Percentiles rank a stretch among this genome's conserved stretches.
These are phyloP conservation scores for Malus hybrid DNA, from an alignment of 331 rosid genomes.

Conservation along the genomic window DNA sequence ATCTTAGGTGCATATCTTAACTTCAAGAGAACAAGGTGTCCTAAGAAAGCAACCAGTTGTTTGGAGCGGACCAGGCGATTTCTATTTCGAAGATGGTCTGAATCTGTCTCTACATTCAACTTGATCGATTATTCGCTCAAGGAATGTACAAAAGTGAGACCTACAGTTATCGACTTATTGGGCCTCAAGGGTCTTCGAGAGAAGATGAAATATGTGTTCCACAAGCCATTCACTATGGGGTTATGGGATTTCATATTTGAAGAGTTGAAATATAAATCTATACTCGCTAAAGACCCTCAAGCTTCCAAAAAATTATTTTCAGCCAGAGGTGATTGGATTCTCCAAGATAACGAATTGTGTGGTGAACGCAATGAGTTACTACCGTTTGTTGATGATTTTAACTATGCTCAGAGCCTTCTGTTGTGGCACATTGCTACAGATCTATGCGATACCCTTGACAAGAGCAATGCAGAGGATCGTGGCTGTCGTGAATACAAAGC, in stretches of 20 bases:
- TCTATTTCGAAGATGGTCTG: slow-evolving; percentile 22
- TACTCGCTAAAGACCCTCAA: too few relatives aligned
- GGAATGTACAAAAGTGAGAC: background rate
- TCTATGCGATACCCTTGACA: slow-evolving; percentile 7
- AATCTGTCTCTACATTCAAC: slow-evolving; percentile 11
- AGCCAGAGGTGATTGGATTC: too few relatives aligned
- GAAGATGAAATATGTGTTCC: too few relatives aligned
- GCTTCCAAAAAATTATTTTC: too few relatives aligned
- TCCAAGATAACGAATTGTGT: too few relatives aligned
- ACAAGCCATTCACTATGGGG: too few relatives aligned
- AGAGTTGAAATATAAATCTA: too few relatives aligned
- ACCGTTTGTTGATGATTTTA: background rate
- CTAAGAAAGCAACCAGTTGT: background rate
- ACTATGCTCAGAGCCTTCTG: slow-evolving; percentile 24
- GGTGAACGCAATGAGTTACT: background rate
- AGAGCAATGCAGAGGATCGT: too few relatives aligned
- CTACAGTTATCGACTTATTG: background rate
- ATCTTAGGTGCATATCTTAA: background rate
- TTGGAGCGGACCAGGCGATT: background rate
- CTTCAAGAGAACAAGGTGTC: background rate
- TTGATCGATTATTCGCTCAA: slow-evolving; percentile 17
- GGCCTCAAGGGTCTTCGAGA: too few relatives aligned
- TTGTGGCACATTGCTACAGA: slow-evolving; percentile 50
- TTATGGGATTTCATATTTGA: too few relatives aligned
- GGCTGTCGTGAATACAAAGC: too few relatives aligned